Evolutionary conservation across 768 basidiomycete species (phyloP), one percentile per base, ranked within the genome.

Genomic region (Sistotremastrum niveocremeum): DNA sequence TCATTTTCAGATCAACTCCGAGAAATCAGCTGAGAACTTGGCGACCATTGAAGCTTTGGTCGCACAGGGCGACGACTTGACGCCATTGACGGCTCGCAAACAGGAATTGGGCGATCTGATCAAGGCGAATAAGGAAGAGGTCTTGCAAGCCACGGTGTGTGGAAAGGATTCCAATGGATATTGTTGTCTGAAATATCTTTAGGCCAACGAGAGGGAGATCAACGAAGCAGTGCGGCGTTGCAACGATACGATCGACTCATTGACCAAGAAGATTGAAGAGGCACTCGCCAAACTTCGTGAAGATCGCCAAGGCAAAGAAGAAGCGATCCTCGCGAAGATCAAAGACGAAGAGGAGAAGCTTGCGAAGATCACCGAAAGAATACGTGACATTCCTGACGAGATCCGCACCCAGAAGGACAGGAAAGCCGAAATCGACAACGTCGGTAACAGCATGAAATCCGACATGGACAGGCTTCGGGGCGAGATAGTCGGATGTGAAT

Each of bases 171-270:
- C 32, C 46, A 28, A 42, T 7, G 44, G 7, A 4, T 9, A 12
- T 37, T 9, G 7, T 2, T 30, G 29, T 28, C 12, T 41, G 49
- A 48, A 35, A 44, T 51, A 4, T 56, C 6, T 4, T 5, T 41
- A 84, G 78, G 57, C 57, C 10, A 73, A 77, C n/a, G 54, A 76
- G 49, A 72, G 62, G 41, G 56, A 65, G 8, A 77, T 82, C 60
- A 67, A 71, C 40, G 49, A 54, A 4, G 66, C 63, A 44, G 51
- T 74, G 36, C 60, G 57, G 4, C 56, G 55, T 4, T 48, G 62
- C 29, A 59, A 65, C 28, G 54, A 44, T 29, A 48, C 59, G 9
- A 68, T 73, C 40, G 49, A 52, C 11, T 60, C 64, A 0, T 56
- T 63, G 57, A 65, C 68, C 5, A 62, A 59, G 32, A 75, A 56